phyloP scores from a whole-genome alignment of 345 rosid genomes.

The Eucalyptus regnans region DNA sequence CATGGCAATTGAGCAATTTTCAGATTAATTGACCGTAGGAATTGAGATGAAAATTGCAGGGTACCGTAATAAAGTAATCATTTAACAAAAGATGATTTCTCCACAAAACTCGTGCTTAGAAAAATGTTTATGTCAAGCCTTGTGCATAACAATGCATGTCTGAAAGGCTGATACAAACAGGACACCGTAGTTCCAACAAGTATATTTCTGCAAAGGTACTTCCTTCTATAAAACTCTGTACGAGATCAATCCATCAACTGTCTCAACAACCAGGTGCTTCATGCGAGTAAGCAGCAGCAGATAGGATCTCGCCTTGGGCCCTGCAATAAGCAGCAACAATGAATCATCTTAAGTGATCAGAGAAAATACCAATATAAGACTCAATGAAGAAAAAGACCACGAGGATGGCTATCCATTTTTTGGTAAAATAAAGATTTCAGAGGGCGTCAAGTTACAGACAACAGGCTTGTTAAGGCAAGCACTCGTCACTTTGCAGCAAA shows the following conservation, averaged over 20 bases:
- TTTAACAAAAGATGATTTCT: neutral
- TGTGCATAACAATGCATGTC: neutral
- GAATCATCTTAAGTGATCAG: neutral
- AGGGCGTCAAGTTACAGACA: neutral
- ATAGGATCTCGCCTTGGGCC: constrained; percentile 59
- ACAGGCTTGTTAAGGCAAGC: neutral
- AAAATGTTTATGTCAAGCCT: neutral
- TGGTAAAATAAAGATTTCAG: neutral
- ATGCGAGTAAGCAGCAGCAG: constrained; percentile 48
- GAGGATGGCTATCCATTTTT: neutral
- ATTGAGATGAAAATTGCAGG: neutral
- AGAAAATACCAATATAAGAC: neutral
- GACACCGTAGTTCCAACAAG: accelerated
- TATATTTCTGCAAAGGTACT: neutral
- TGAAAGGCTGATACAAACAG: neutral
- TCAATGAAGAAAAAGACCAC: neutral
- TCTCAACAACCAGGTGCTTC: constrained; percentile 54
- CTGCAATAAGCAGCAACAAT: constrained; percentile 5
- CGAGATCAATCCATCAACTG: constrained; percentile 36
- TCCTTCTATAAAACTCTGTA: constrained; percentile 26
- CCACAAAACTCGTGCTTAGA: neutral
- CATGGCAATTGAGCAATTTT: neutral
- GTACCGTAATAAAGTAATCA: neutral
- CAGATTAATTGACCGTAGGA: neutral
- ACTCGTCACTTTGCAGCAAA: neutral